These are phyloP conservation scores for Talaromyces sp. DNA, from an alignment of 2,329 filamentous ascomycete species.

Conservation along the genomic window DNA sequence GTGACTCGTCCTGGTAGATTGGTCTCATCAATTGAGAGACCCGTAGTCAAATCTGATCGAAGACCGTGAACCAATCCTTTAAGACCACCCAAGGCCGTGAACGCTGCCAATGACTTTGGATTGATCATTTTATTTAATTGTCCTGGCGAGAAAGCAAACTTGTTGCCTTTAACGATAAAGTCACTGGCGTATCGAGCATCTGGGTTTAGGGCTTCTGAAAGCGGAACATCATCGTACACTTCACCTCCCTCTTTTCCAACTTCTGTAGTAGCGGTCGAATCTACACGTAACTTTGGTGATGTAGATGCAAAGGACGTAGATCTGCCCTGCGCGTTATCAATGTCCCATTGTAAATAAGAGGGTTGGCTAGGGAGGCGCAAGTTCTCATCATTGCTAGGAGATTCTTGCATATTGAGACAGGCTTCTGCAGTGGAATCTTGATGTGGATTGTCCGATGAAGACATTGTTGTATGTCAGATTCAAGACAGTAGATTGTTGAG, in stretches of 20 bases:
- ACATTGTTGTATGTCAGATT: neutral
- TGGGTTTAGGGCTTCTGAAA: neutral
- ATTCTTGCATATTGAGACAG: neutral
- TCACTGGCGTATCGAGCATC: neutral
- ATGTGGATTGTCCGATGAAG: neutral
- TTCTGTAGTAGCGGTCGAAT: neutral
- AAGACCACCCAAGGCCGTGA: conserved; percentile 73
- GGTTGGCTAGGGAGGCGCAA: neutral
- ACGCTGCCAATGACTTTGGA: conserved; percentile 79
- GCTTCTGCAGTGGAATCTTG: neutral
- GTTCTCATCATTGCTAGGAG: neutral
- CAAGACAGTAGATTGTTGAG: neutral
- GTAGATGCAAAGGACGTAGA: neutral
- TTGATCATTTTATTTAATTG: conserved; percentile 84
- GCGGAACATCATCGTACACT: neutral
- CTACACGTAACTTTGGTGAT: neutral
- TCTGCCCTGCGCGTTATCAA: neutral
- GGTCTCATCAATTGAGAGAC: neutral
- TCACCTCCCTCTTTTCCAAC: neutral
- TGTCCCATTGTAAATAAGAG: too few species aligned
- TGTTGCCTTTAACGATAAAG: neutral
- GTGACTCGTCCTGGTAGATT: neutral
- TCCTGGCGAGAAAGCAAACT: conserved; percentile 42
- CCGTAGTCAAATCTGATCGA: neutral
- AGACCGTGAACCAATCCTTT: conserved; percentile 50